A percentile compares a stretch with the other conserved stretches of the same genome.
phyloP scores from a whole-genome alignment of 2,329 filamentous ascomycete genomes.

The Plectosphaerella sp. region DNA sequence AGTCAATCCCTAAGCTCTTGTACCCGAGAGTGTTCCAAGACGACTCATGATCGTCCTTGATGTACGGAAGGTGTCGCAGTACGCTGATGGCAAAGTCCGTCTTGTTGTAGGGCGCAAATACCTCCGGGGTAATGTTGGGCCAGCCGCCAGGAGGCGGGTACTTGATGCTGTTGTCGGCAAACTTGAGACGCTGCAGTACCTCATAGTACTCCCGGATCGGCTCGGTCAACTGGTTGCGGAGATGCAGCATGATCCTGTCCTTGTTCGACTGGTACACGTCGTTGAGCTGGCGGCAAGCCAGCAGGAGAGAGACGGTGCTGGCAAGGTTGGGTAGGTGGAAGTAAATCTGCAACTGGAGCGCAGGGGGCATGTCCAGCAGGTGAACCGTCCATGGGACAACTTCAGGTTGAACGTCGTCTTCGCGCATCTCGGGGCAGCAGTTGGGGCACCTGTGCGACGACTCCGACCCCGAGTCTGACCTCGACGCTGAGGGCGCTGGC shows the following conservation, averaged over 20 bases:
- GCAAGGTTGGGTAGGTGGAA: not conserved
- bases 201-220: not conserved
- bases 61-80: not conserved
- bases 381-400: not conserved
- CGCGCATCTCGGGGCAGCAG: not conserved
- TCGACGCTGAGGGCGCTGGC: not conserved
- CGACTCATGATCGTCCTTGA: not conserved
- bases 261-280: not conserved
- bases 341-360: not conserved
- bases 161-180: not conserved
- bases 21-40: not conserved
- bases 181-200: not conserved
- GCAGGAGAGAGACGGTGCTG: not conserved
- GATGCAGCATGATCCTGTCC: not conserved
- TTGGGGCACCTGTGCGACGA: not conserved
- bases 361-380: not conserved
- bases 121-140: not conserved
- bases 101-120: not conserved
- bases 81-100: not conserved
- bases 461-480: not conserved
- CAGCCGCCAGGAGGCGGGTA: not conserved
- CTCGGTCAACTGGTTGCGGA: not conserved
- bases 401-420: no score
- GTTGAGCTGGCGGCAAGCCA: not conserved
- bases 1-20: not conserved